Base-by-base conservation (phyloP, 495 filamentous ascomycete genomes). In the Penicillium soppii region DNA sequence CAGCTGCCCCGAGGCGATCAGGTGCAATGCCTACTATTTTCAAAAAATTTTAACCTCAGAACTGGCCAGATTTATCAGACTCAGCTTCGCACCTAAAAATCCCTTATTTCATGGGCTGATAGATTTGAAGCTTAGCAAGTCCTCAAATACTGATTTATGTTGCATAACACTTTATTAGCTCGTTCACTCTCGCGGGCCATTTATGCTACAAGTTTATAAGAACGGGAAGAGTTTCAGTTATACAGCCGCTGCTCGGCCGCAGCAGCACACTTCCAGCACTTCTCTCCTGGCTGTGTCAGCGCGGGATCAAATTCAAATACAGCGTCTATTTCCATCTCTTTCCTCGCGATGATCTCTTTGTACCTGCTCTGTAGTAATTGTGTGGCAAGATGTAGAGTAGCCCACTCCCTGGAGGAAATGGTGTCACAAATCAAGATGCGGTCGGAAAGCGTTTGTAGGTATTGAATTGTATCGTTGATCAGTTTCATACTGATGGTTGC, bases 391-490 rank as follows among this genome's bases (percentile, higher is more conserved):
- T 43, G n/a, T 10, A 43, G 27, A 4, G 23, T 43, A 10, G 7
- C 40, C 40, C 23, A 43, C 40, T 43, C 22, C 23, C 12, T 43
- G n/a, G 23, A 29, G 10, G 40, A 29, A 15, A 43, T 43, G 13
- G 40, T 43, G 23, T 43, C 23, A 7, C 23, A 27, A 15, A 19
- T 17, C 16, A 27, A 43, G 40, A 43, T 29, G 0, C 15, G 23
- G 25, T 43, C 23, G 15, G 40, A 43, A 29, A 43, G 23, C 23
- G n/a, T 27, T 43, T 43, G n/a, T 29, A 43, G n/a, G 23, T 43
- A 43, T 43, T 43, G n/a, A 29, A 43, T 43, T 26, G n/a, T 43
- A 17, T 43, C 40, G 40, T 17, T 27, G 6, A 43, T 8, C n/a
- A 43, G 1, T 5, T 43, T 17, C 5, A 5, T 43, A 29, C n/a